Conservation (phyloP, 495 filamentous ascomycete genomes). For the Jackrogersella minutella region DNA sequence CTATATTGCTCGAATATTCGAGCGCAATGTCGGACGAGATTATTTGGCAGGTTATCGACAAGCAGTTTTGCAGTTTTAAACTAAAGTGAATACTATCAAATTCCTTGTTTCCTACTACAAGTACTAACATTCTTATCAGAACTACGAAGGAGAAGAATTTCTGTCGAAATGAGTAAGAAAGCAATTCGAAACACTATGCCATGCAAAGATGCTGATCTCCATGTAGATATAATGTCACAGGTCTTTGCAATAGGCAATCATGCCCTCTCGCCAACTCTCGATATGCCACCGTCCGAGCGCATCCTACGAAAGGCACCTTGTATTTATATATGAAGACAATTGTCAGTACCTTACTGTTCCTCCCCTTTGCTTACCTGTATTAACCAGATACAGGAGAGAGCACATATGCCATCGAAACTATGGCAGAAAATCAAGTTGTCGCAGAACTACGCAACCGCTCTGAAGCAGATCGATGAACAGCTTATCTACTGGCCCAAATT, state of each 20-base stretch:
- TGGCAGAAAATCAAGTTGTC: slow-evolving; percentile 96
- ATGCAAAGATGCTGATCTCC: neutral
- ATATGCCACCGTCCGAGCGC: slow-evolving; percentile 90
- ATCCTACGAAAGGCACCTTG: slow-evolving; percentile 80
- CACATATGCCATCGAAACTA: slow-evolving; percentile 88
- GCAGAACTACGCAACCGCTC: slow-evolving; percentile 85
- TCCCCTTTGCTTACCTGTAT: neutral
- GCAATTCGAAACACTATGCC: slow-evolving; percentile 33
- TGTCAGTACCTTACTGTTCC: slow-evolving; percentile 13
- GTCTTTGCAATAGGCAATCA: slow-evolving; percentile 92
- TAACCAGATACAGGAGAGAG: slow-evolving; percentile 63
- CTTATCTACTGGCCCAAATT: slow-evolving; percentile 98
- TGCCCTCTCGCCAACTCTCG: slow-evolving; percentile 95
- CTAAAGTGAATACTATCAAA: slow-evolving; percentile 71
- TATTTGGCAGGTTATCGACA: slow-evolving; percentile 88
- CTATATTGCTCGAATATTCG: neutral
- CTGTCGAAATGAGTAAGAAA: slow-evolving; percentile 86
- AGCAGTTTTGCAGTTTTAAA: slow-evolving; percentile 97
- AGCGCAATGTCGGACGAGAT: slow-evolving; percentile 90
- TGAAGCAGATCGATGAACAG: slow-evolving; percentile 85
- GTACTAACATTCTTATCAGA: slow-evolving; percentile 53
- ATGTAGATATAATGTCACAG: slow-evolving; percentile 67
- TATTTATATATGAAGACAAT: slow-evolving; percentile 99
- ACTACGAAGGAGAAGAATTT: slow-evolving; percentile 93
- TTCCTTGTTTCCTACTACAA: slow-evolving; percentile 13